Base-by-base conservation (phyloP, 108 stramenopile genomes). In the Nannochloropsis gaditana region DNA sequence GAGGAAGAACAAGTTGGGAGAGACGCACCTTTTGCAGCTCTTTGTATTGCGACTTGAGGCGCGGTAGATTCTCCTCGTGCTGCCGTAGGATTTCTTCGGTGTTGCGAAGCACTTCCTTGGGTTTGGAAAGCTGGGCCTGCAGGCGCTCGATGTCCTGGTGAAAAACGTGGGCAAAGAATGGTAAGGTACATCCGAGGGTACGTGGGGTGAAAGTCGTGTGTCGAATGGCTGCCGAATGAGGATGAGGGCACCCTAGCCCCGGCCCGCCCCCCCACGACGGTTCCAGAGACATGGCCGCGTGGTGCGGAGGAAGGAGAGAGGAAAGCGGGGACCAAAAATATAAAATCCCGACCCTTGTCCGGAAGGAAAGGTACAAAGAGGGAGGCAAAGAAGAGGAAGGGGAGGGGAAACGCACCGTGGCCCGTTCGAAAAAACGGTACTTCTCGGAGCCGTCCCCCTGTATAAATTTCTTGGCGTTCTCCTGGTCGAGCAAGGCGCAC, bases 381-480 rank as follows among this genome's bases (percentile, higher is more conserved):
- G 59, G 8, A 73, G 59, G 59, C 19, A 73, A 2, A 2, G 59
- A 73, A 8, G 59, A 8, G n/a, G 2, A n/a, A n/a, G n/a, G 59
- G 6, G n/a, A 73, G 59, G 47, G 47, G 15, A 50, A 15, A 5
- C 80, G 31, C 11, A 96, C 96, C 1, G 97, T 99, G 4, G 98
- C 98, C 87, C 94, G 96, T 91, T 93, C 92, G 88, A 99, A 99
- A 90, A 99, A 97, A 9, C 42, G 84, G 89, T 96, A 99, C 88
- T 99, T 99, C 45, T 97, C 96, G 82, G 92, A 89, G 43, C 91
- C 89, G 81, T 93, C 94, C 21, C 97, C 97, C n/a, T 92, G 93
- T 50, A 99, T 91, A 90, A 99, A 99, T 82, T 94, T 96, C 88
- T 99, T 99, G 50, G 96, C 94, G 80, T 97, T 95, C 91, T 99